Percentiles rank a stretch among this genome's conserved stretches.
Conservation (phyloP, 768 basidiomycete species). For the Auricularia sp. region DNA sequence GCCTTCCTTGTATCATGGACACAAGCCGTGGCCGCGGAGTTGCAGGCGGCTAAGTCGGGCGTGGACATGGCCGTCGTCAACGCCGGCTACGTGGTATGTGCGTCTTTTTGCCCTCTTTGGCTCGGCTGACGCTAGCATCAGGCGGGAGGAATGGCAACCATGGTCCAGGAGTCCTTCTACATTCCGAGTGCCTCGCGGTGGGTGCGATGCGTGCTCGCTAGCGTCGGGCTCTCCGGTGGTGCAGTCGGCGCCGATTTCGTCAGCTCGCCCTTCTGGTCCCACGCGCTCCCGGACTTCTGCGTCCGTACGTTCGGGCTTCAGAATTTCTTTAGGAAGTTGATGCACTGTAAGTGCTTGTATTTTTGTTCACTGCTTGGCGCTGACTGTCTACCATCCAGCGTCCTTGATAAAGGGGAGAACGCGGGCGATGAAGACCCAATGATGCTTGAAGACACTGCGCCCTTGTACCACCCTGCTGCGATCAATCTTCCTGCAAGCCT, state of each 20-base stretch:
- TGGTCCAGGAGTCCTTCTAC: slow-evolving; percentile 56
- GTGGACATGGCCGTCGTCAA: slow-evolving; percentile 78
- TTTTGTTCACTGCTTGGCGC: too few relatives aligned
- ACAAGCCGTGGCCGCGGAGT: slow-evolving; percentile 77
- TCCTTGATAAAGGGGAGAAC: too few relatives aligned
- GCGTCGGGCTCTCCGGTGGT: slow-evolving; percentile 69
- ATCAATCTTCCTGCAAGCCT: too few relatives aligned
- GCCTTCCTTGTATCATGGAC: slow-evolving; percentile 82
- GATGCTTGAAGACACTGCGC: too few relatives aligned
- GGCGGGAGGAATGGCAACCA: slow-evolving; percentile 92
- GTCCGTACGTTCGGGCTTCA: slow-evolving; percentile 20
- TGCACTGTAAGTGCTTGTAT: too few relatives aligned
- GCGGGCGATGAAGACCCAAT: too few relatives aligned
- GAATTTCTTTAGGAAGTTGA: too few relatives aligned
- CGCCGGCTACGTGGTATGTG: slow-evolving; percentile 81
- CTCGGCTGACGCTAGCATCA: slow-evolving; percentile 19
- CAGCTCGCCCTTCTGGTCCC: slow-evolving; percentile 85
- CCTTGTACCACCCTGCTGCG: too few relatives aligned
- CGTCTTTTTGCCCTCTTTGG: neutral
- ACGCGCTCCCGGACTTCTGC: slow-evolving; percentile 68
- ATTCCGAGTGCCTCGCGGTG: slow-evolving; percentile 66
- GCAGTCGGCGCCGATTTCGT: slow-evolving; percentile 49
- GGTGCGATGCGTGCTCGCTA: slow-evolving; percentile 66
- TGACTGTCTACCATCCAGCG: too few relatives aligned
- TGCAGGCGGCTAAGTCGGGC: slow-evolving; percentile 45